Conservation (phyloP, 1,284 basidiomycete species). For the Cystobasidium slooffiae region DNA sequence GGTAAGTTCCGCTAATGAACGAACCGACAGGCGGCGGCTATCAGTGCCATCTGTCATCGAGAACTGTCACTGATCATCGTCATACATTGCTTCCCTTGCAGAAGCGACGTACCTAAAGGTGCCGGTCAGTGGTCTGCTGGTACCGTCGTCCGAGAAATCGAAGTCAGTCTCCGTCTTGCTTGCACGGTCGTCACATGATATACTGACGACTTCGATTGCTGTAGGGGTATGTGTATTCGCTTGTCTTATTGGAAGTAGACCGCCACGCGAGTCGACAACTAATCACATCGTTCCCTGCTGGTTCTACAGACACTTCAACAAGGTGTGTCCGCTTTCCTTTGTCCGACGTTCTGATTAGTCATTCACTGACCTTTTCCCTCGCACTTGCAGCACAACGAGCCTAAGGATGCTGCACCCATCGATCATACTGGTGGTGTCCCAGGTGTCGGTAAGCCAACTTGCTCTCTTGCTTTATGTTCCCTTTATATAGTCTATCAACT, state of each 20-base stretch:
- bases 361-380: not conserved
- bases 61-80: constrained; percentile 1
- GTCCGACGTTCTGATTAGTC: not conserved
- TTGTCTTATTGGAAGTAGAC: too few species aligned
- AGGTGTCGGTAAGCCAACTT: constrained; percentile 11
- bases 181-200: not conserved
- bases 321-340: not conserved
- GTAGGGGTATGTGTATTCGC: constrained; percentile 7
- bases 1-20: not conserved
- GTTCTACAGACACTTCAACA: constrained; percentile 31
- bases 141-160: constrained; percentile 24
- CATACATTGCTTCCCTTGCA: not conserved
- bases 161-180: not conserved
- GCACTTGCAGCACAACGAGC: constrained; percentile 11
- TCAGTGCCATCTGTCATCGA: too few species aligned
- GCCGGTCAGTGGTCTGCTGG: constrained; percentile 21
- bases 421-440: constrained; percentile 30
- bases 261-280: not conserved
- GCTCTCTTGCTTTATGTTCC: not conserved
- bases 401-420: constrained; percentile 11
- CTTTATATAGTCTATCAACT: not conserved
- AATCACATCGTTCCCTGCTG: not conserved
- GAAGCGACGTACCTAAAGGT: constrained; percentile 13
- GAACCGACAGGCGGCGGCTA: too few species aligned
- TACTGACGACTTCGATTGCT: not conserved